Evolutionary conservation across 306 rosid genomes (phyloP).

Genomic region (Leucaena leucocephala): DNA sequence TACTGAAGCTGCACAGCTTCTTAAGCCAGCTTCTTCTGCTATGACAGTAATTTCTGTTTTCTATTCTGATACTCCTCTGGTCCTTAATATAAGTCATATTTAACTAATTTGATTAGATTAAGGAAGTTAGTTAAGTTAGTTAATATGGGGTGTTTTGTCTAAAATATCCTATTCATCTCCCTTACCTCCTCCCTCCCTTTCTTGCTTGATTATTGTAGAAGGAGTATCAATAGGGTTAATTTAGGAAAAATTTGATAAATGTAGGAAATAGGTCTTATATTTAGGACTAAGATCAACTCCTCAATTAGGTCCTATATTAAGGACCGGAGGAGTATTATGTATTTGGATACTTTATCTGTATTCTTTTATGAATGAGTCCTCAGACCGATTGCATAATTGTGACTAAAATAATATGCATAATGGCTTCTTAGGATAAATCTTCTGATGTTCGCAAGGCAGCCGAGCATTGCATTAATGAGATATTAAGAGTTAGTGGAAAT

Average conservation of each 20-base stretch:
- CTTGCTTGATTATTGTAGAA: no score
- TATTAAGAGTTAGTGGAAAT: constrained; percentile 82
- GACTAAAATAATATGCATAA: constrained; percentile 31
- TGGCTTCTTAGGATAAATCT: constrained; percentile 80
- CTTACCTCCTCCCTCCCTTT: no score
- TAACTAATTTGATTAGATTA: no score
- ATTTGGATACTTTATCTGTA: not conserved
- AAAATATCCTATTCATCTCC: no score
- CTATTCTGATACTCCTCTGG: not conserved
- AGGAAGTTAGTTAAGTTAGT: no score
- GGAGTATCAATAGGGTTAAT: no score
- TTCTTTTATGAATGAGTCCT: constrained; percentile 21
- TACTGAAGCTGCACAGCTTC: constrained; percentile 84
- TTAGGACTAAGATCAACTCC: no score
- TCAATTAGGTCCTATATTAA: no score
- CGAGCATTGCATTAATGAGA: constrained; percentile 82
- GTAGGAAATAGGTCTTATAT: no score
- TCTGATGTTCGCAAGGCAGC: constrained; percentile 99
- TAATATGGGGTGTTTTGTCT: no score
- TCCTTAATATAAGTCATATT: no score
- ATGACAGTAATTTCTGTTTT: constrained; percentile 64
- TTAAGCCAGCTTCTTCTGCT: constrained; percentile 91
- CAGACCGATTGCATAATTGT: not conserved
- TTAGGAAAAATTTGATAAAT: no score
- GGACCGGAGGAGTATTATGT: not conserved